Base-by-base conservation (phyloP, 164 flowering plant genomes). In the Warburgia ugandensis region DNA sequence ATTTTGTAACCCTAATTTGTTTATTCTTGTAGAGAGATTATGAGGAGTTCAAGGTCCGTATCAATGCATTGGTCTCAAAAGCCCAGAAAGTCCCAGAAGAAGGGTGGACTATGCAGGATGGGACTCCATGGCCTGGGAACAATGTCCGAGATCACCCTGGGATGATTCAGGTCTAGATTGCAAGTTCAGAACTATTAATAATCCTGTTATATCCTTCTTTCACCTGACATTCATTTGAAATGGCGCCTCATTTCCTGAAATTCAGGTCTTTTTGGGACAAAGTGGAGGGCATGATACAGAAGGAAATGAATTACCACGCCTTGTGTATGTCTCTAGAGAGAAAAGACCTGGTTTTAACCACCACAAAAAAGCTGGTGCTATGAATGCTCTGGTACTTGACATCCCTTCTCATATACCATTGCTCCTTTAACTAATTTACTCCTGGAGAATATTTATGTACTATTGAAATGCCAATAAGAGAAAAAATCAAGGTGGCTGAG, bases 121-220 rank as follows among this genome's bases (percentile, higher is more conserved):
- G 91, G 39, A 78, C 82, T 49, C 79, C 69, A 14, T 83, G 91
- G 84, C 91, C 91, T 27, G 91, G 91, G n/a, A 83, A 83, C 56
- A 78, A 75, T 61, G 71, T 70, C 39, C 62, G 84, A n/a, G 91
- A 83, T 63, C 91, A 83, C 65, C 91, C 91, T 44, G 91, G 86
- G 21, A 83, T 83, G 86, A 83, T 83, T 60, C 91, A 83, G 84
- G 91, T 76, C n/a, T n/a, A n/a, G n/a, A n/a, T n/a, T n/a, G n/a
- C n/a, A n/a, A n/a, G n/a, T n/a, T n/a, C n/a, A n/a, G n/a, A n/a
- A n/a, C n/a, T n/a, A n/a, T n/a, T n/a, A n/a, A n/a, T n/a, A n/a
- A n/a, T n/a, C n/a, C n/a, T n/a, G n/a, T n/a, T n/a, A n/a, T n/a
- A n/a, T n/a, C n/a, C n/a, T n/a, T n/a, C n/a, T n/a, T n/a, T n/a